phyloP scores from a whole-genome alignment of 2,329 filamentous ascomycete genomes.

The Byssoonygena ceratinophila region DNA sequence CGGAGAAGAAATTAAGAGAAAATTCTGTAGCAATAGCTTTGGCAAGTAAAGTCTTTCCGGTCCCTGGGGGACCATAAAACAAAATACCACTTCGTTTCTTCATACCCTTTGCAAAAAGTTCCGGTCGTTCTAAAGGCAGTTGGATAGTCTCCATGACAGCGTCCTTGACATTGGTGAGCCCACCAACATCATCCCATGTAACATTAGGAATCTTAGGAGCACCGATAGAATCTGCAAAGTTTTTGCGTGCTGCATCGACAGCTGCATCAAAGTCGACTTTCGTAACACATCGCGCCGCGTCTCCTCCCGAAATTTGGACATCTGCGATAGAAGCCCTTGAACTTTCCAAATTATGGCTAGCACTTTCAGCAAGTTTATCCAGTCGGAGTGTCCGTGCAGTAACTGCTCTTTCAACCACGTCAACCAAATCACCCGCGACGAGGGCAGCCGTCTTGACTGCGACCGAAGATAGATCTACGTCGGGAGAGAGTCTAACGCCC shows the following conservation, averaged over 20 bases:
- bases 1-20: slow-evolving; percentile 97
- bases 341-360: slow-evolving; percentile 22
- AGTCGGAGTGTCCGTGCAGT: slow-evolving; percentile 67
- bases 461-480: slow-evolving; percentile 73
- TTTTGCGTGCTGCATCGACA: slow-evolving; percentile 90
- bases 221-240: slow-evolving; percentile 94
- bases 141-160: slow-evolving; percentile 98
- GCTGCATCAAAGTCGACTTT: slow-evolving; percentile 82
- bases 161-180: slow-evolving; percentile 95
- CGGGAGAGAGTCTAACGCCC: slow-evolving; percentile 64
- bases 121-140: slow-evolving; percentile 97
- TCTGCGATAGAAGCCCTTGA: slow-evolving; percentile 58
- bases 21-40: slow-evolving; percentile 99
- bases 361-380: slow-evolving; percentile 51
- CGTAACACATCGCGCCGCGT: slow-evolving; percentile 64
- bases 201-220: slow-evolving; percentile 98
- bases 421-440: slow-evolving; percentile 85
- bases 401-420: slow-evolving; percentile 82
- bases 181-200: slow-evolving; percentile 99
- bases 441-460: slow-evolving; percentile 92
- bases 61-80: slow-evolving; percentile 98
- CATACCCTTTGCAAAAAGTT: slow-evolving; percentile 99
- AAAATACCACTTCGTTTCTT: slow-evolving; percentile 96
- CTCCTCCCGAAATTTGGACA: slow-evolving; percentile 77
- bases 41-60: slow-evolving; percentile 98